Conservation (phyloP, 495 filamentous ascomycete species). For the Penicillium atrosanguineum region DNA sequence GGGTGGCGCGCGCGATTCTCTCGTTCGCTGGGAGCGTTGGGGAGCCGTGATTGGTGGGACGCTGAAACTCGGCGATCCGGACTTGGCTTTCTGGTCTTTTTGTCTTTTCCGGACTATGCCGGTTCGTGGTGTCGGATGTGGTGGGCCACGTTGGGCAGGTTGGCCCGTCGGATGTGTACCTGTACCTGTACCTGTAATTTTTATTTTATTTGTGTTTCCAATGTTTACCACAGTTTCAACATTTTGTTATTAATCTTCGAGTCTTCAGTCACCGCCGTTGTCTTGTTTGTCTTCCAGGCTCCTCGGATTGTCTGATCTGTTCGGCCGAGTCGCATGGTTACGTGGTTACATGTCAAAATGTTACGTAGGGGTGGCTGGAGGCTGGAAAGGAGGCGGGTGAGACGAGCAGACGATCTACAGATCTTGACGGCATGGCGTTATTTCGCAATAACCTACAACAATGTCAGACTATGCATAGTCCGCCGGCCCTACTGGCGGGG, state of each 20-base stretch:
- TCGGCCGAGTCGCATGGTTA: slow-evolving; percentile 1
- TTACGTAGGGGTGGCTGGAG: neutral
- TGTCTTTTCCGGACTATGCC: slow-evolving; percentile 28
- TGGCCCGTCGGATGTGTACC: slow-evolving; percentile 10
- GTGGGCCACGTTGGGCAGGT: slow-evolving; percentile 2
- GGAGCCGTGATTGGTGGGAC: slow-evolving; percentile 17
- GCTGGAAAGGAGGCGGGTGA: neutral
- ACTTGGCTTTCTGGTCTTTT: slow-evolving; percentile 17
- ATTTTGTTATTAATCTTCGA: neutral
- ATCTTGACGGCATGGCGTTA: neutral
- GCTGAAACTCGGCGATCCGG: slow-evolving; percentile 33
- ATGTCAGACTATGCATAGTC: slow-evolving; percentile 4
- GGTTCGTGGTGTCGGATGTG: slow-evolving; percentile 7
- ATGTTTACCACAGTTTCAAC: too few species aligned
- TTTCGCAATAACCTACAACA: slow-evolving; percentile 1
- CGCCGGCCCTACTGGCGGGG: too few species aligned
- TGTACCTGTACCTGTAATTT: neutral
- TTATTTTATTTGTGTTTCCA: too few species aligned
- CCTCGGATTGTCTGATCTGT: slow-evolving; percentile 1
- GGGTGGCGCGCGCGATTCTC: slow-evolving; percentile 27
- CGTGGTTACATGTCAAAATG: neutral
- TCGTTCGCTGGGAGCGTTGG: slow-evolving; percentile 9
- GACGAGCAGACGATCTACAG: neutral
- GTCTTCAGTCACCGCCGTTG: neutral
- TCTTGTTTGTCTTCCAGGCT: neutral